Conservation (phyloP, 2,329 filamentous ascomycete genomes). For the Ceratocystis destructans region DNA sequence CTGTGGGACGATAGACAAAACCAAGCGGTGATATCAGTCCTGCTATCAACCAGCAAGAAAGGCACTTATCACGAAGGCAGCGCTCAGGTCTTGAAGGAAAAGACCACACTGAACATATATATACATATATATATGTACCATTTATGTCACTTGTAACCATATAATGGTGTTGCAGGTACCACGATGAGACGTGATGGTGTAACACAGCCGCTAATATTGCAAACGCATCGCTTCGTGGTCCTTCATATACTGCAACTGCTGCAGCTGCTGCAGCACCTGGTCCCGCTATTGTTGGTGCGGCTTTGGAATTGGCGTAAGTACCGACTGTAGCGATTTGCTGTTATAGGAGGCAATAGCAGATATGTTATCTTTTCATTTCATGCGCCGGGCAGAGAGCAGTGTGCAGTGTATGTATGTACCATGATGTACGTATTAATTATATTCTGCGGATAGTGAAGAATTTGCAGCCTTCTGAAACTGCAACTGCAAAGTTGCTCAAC, state of each 20-base stretch:
- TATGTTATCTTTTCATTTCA: background rate
- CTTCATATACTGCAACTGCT: background rate
- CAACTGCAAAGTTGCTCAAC: constrained; percentile 6
- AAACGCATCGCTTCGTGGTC: background rate
- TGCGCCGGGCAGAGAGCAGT: background rate
- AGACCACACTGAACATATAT: background rate
- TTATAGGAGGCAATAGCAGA: background rate
- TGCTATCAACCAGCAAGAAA: background rate
- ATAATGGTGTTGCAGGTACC: background rate
- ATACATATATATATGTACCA: background rate
- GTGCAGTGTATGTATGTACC: background rate
- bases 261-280: background rate
- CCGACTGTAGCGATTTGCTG: background rate
- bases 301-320: too few relatives aligned
- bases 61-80: background rate
- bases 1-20: background rate
- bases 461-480: background rate
- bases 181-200: constrained; percentile 6
- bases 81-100: background rate
- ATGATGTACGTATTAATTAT: background rate
- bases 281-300: background rate
- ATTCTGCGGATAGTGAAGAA: background rate
- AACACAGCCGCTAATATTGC: background rate
- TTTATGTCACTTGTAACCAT: background rate
- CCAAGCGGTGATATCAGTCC: background rate